phyloP scores from a whole-genome alignment of 2,329 filamentous ascomycete species.

The Coniella lustricola region DNA sequence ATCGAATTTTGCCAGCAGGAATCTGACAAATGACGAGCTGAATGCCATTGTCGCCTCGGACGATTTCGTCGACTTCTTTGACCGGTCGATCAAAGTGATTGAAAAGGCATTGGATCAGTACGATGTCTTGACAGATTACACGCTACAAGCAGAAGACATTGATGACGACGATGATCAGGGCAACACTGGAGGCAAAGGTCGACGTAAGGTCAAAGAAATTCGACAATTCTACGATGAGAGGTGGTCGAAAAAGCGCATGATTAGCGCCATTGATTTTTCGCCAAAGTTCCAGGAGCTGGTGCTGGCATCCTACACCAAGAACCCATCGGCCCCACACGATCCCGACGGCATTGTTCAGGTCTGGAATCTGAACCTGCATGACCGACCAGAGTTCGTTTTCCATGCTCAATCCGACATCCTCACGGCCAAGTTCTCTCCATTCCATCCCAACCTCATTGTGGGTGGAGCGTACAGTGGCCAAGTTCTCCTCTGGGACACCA shows the following conservation, averaged over 20 bases:
- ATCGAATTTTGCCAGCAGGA: conserved; percentile 67
- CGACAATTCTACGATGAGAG: conserved; percentile 90
- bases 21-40: conserved; percentile 76
- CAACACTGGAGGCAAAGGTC: conserved; percentile 62
- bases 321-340: conserved; percentile 87
- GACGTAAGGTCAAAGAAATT: conserved; percentile 74
- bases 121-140: conserved; percentile 92
- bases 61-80: conserved; percentile 92
- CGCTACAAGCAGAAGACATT: conserved; percentile 65
- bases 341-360: conserved; percentile 90
- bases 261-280: conserved; percentile 92
- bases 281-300: conserved; percentile 91
- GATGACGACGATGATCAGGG: conserved; percentile 81
- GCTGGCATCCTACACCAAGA: conserved; percentile 94
- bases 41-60: conserved; percentile 85
- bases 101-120: conserved; percentile 94
- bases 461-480: conserved; percentile 96
- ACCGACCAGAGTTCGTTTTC: conserved; percentile 92
- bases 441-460: conserved; percentile 92
- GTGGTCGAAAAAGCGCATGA: conserved; percentile 97
- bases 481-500: conserved; percentile 93
- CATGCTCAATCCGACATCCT: conserved; percentile 94
- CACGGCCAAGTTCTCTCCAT: conserved; percentile 95
- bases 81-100: conserved; percentile 93
- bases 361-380: conserved; percentile 94